phyloP scores from a whole-genome alignment of 2,329 filamentous ascomycete genomes.

The Chrysoporthe austroafricana region DNA sequence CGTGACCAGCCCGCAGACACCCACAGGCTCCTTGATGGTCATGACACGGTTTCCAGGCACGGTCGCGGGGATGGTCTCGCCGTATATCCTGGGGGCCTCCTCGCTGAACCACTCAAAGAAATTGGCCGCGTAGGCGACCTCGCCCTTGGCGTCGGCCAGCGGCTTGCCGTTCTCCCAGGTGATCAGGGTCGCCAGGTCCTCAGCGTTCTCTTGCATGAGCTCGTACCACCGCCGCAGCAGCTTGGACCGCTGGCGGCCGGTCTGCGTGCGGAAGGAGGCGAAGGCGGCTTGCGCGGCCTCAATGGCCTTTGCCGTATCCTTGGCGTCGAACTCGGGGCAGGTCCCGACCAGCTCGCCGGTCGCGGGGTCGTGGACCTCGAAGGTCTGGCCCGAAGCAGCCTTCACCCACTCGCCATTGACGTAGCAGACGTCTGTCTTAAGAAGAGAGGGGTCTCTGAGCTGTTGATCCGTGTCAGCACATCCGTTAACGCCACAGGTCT shows the following conservation, averaged over 20 bases:
- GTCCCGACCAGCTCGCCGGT: constrained; percentile 80
- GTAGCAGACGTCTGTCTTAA: constrained; percentile 82
- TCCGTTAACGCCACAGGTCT: too few relatives aligned
- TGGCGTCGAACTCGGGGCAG: constrained; percentile 79
- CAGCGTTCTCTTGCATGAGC: constrained; percentile 75
- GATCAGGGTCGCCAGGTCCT: constrained; percentile 81
- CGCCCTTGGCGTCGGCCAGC: constrained; percentile 71
- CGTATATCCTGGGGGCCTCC: constrained; percentile 74
- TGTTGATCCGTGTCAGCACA: constrained; percentile 38
- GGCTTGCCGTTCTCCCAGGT: constrained; percentile 93
- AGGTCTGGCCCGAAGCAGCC: constrained; percentile 86
- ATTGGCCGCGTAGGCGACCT: constrained; percentile 72
- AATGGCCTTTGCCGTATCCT: constrained; percentile 81
- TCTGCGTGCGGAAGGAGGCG: constrained; percentile 69
- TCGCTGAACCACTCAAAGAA: constrained; percentile 85
- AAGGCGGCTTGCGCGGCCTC: constrained; percentile 79
- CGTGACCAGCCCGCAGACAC: constrained; percentile 81
- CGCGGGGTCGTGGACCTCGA: constrained; percentile 85
- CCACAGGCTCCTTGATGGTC: constrained; percentile 82
- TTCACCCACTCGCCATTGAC: constrained; percentile 92
- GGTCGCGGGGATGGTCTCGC: constrained; percentile 73
- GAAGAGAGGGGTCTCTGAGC: constrained; percentile 78
- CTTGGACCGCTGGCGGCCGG: constrained; percentile 74
- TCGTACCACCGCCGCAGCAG: constrained; percentile 82
- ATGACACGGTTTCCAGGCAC: constrained; percentile 74